Base-by-base conservation (phyloP, 2,329 filamentous ascomycete species). In the Alternaria incomplexa region DNA sequence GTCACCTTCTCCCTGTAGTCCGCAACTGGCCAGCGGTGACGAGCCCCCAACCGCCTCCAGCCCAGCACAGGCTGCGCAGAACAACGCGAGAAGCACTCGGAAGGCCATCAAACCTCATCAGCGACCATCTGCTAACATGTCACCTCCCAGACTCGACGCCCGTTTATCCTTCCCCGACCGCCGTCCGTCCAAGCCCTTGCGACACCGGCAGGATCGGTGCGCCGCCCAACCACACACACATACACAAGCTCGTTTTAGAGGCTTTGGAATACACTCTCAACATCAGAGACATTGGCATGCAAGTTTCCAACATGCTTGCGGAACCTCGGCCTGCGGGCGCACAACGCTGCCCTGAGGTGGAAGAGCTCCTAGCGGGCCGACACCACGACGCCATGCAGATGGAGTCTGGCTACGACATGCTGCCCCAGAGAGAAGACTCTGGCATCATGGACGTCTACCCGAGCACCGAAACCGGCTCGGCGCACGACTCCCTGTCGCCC, bases 141-240 rank as follows among this genome's bases (percentile, higher is more conserved):
- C 43, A 20, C 8, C 15, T 36, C 28, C 44, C 64, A 77, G 76
- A 65, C 62, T 65, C 62, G 58, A 67, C 69, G 67, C 58, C 63
- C 64, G 64, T 57, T 57, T 66, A 62, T 71, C 71, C 71, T 72
- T 72, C 67, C 59, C 68, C 74, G 70, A 72, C 72, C 73, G 72
- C 72, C 69, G 66, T 71, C 69, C 72, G 68, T 70, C 65, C 73
- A 61, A 70, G 64, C 63, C 75, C 70, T 80, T 79, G 77, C 77
- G 77, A 81, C 78, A 78, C 77, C 76, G 77, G 76, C 77, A 71
- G 74, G 71, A 73, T 77, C 75, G 73, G 76, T 77, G 70, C 66
- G 66, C 66, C 71, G 62, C 61, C 68, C 63, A 68, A 57, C 67
- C 60, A 67, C 68, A 63, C 56, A 66, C 56, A 72, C 64, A 70